A percentile compares a stretch with the other conserved stretches of the same genome.
phyloP scores from a whole-genome alignment of 768 basidiomycete genomes.

The Serendipita indica region DNA sequence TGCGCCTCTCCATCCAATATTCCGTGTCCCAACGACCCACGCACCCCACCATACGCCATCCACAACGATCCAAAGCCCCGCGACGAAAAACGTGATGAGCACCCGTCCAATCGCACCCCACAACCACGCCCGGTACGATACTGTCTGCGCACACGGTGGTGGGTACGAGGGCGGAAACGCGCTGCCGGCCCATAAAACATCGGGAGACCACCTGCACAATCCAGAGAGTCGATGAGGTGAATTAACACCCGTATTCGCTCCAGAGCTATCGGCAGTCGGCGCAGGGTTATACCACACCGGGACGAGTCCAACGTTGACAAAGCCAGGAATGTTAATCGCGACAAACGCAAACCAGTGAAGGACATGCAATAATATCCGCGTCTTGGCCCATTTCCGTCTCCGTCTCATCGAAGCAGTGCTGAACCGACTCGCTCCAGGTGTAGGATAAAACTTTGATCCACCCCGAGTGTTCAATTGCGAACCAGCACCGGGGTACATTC shows the following conservation, averaged over 20 bases:
- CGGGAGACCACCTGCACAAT: neutral
- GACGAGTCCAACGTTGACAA: neutral
- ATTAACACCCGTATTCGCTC: neutral
- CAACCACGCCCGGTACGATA: slow-evolving; percentile 1
- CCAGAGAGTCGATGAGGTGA: slow-evolving; percentile 1
- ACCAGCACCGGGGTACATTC: neutral
- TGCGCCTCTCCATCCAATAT: slow-evolving; percentile 1
- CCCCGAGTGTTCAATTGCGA: neutral
- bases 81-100: neutral
- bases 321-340: neutral
- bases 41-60: slow-evolving; percentile 8
- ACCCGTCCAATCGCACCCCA: slow-evolving; percentile 1
- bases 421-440: neutral
- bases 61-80: neutral
- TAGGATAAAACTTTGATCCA: neutral
- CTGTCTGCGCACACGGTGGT: neutral
- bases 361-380: neutral
- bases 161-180: neutral
- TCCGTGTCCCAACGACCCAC: neutral
- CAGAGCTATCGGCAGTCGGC: neutral
- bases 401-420: neutral
- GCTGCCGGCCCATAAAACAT: neutral
- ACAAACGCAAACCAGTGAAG: slow-evolving; percentile 3
- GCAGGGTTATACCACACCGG: neutral
- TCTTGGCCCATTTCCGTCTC: neutral